Percentiles rank a stretch among this genome's conserved stretches.
Evolutionary conservation across 768 basidiomycete genomes (phyloP).

Genomic region (Trametes cubensis): DNA sequence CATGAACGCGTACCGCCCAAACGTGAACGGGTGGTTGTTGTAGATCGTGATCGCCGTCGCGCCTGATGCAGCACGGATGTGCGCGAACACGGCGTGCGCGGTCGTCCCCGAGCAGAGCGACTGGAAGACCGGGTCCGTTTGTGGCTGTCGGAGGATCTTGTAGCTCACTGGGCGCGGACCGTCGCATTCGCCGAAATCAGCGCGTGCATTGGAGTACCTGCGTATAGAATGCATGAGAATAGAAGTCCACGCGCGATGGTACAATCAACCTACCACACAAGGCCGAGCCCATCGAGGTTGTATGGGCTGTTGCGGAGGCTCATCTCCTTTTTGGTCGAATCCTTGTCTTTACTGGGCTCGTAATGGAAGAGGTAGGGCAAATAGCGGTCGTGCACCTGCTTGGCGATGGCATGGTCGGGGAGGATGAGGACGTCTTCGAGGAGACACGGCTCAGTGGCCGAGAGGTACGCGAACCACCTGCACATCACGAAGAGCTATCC

Average conservation of each 20-base stretch:
- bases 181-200: constrained; percentile 29
- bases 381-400: constrained; percentile 35
- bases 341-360: constrained; percentile 25
- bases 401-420: constrained; percentile 32
- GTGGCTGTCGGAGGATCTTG: constrained; percentile 33
- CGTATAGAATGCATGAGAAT: not conserved
- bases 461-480: constrained; percentile 37
- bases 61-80: constrained; percentile 36
- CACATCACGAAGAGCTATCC: constrained; percentile 25
- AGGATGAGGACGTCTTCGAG: constrained; percentile 35
- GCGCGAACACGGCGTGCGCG: constrained; percentile 32
- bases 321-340: constrained; percentile 28
- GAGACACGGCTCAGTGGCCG: constrained; percentile 32
- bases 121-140: constrained; percentile 31
- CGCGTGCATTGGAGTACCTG: constrained; percentile 29
- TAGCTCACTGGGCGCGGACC: constrained; percentile 31
- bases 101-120: constrained; percentile 33
- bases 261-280: constrained; percentile 27
- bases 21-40: constrained; percentile 35
- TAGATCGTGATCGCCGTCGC: constrained; percentile 29
- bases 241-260: not conserved
- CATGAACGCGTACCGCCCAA: constrained; percentile 35
- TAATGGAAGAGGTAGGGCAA: constrained; percentile 32
- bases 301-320: constrained; percentile 30
- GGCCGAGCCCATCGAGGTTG: constrained; percentile 33